Base-by-base conservation (phyloP, 495 filamentous ascomycete genomes). In the Penicillium odoratum region DNA sequence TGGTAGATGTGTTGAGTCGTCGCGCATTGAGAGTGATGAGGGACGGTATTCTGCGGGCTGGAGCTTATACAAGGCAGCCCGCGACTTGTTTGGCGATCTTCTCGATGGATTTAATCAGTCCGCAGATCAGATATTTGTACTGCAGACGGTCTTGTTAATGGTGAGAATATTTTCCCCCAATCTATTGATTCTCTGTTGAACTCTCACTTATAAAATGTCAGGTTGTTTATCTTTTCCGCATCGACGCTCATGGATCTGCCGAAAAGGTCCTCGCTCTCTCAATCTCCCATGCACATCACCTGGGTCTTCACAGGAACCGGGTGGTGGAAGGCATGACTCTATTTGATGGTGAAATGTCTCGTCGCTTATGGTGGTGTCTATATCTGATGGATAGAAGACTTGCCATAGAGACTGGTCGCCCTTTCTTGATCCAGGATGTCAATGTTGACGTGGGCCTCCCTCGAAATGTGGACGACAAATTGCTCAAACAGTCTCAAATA, bases 201-300 rank as follows among this genome's bases (percentile, higher is more conserved):
- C 2, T 21, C 7, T 3, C 43, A 21, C n/a, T 58, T 33, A 60
- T 25, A 15, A 3, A 0, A 48, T 18, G 46, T 8, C 16, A 70
- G 68, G 59, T 64, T 29, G 45, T 68, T 10, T 70, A 70, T 42
- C 62, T 70, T 26, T 70, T 70, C 26, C 68, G 68, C 9, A 44
- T 70, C 13, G 68, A 70, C 45, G 53, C 64, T 4, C 60, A 64
- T 57, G 63, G 61, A n/a, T 53, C 56, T 15, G 68, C 68, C 1
- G 68, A 70, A 46, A 70, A 68, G 55, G 38, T 70, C 15, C 42
- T 70, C n/a, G 62, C 62, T 6, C 59, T 70, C 15, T 36, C 63
- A 7, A 66, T 70, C 33, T 66, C 65, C 0, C 68, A 70, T 52
- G 55, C 63, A 18, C 63, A 70, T 43, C 59, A 70, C 40, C 52